Conservation (phyloP, 768 basidiomycete species). For the Chalciporus sphaerocephalus region DNA sequence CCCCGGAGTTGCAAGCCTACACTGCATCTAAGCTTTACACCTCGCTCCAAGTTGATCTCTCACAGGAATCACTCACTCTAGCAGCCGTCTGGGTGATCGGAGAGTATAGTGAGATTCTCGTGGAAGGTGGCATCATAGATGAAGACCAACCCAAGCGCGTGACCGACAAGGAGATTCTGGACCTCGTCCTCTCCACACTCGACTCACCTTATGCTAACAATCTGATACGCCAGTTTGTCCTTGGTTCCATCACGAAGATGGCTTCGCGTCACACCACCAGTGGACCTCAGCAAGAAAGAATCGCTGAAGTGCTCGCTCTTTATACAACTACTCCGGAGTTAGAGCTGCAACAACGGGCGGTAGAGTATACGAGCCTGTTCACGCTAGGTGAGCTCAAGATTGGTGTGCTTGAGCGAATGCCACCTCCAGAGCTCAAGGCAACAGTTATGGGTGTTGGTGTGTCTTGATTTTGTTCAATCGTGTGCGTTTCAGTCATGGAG, state of each 20-base stretch:
- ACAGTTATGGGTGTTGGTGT: slow-evolving; percentile 91
- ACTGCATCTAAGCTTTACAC: slow-evolving; percentile 88
- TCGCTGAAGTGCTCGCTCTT: slow-evolving; percentile 69
- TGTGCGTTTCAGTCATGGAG: slow-evolving; percentile 2
- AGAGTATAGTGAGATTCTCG: slow-evolving; percentile 87
- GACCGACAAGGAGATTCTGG: slow-evolving; percentile 77
- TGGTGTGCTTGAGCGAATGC: slow-evolving; percentile 96
- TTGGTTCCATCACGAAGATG: slow-evolving; percentile 87
- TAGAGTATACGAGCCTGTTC: slow-evolving; percentile 89
- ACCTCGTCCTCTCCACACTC: slow-evolving; percentile 80
- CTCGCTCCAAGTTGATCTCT: slow-evolving; percentile 85
- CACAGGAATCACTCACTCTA: slow-evolving; percentile 92
- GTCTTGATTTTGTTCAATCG: slow-evolving; percentile 18
- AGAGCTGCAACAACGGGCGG: slow-evolving; percentile 92
- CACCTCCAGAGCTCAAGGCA: slow-evolving; percentile 96
- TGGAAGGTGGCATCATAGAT: slow-evolving; percentile 80
- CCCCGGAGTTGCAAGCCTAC: slow-evolving; percentile 94
- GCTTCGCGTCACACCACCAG: slow-evolving; percentile 73
- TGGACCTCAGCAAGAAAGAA: slow-evolving; percentile 67
- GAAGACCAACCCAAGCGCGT: slow-evolving; percentile 72
- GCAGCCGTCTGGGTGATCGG: slow-evolving; percentile 95
- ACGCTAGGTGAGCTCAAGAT: slow-evolving; percentile 66
- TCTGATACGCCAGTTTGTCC: slow-evolving; percentile 87
- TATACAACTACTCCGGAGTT: slow-evolving; percentile 88
- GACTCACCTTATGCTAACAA: slow-evolving; percentile 94